Evolutionary conservation across 2,329 filamentous ascomycete genomes (phyloP).

Genomic region (Dichotomopilus funicola): DNA sequence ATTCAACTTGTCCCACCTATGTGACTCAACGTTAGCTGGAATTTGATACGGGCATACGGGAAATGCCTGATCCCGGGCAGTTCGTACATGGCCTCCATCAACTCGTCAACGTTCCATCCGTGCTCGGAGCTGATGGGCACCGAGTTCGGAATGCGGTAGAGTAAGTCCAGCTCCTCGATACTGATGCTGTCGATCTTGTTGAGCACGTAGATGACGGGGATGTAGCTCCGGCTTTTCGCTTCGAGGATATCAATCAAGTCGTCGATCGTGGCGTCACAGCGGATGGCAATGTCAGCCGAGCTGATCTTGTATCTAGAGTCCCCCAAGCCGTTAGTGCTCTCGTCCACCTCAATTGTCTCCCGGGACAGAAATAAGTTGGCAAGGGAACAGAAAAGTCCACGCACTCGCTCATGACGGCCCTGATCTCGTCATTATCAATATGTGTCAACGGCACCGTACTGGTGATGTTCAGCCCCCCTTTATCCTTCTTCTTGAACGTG

Average conservation of each 20-base stretch:
- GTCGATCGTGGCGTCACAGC: constrained; percentile 95
- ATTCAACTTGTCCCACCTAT: constrained; percentile 82
- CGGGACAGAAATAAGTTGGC: neutral
- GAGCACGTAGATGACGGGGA: constrained; percentile 96
- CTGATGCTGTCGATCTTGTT: constrained; percentile 99
- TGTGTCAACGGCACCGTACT: constrained; percentile 86
- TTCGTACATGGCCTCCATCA: constrained; percentile 79
- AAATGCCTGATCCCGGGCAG: constrained; percentile 17
- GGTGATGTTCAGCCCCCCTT: constrained; percentile 94
- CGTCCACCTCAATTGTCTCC: neutral
- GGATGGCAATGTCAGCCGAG: constrained; percentile 94
- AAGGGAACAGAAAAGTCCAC: neutral
- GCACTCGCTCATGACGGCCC: constrained; percentile 84
- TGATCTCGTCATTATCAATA: constrained; percentile 94
- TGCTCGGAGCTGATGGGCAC: constrained; percentile 96
- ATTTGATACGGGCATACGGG: constrained; percentile 11
- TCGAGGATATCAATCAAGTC: constrained; percentile 95
- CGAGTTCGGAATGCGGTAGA: constrained; percentile 95
- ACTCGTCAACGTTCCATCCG: constrained; percentile 96
- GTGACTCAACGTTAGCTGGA: neutral
- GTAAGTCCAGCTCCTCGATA: constrained; percentile 91
- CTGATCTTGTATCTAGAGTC: constrained; percentile 68
- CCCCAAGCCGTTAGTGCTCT: neutral
- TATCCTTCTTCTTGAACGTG: constrained; percentile 99
- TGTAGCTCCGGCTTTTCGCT: constrained; percentile 90